Evolutionary conservation across 306 rosid genomes (phyloP), one percentile per base, ranked within the genome.

Genomic region (Vigna mungo): DNA sequence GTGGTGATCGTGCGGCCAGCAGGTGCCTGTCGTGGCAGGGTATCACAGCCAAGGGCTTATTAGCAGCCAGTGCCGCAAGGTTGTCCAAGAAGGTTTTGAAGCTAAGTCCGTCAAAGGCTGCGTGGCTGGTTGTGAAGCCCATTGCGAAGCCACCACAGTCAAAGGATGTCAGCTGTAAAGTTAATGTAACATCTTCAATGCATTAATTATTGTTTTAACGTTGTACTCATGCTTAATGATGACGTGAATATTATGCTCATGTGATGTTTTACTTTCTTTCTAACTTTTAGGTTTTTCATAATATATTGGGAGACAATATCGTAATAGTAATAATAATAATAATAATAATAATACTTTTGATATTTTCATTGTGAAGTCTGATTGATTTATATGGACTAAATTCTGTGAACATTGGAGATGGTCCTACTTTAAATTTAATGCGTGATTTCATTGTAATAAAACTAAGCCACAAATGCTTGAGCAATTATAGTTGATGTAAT

Each of bases 1-100:
- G 97, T 0, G 94, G 96, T 4, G 93, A 89, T 63, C 97, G 86
- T 3, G 97, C 94, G 41, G 91, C 91, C 23, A 93, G 59, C 70
- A 89, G 87, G 0, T 71, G 88, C 7, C 96, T 90, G 73, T 90
- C 89, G 7, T 89, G 81, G 72, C 54, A 88, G 1, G 90, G 93
- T 9, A 36, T 78, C 46, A 75, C 77, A 12, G 75, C 68, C 46
- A 93, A 16, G 70, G 84, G 90, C 65, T 81, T 88, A 66, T 88
- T 70, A 51, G 88, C 70, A 47, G 93, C 87, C 9, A 93, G 27
- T 11, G 91, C 85, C 4, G 92, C 97, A 4, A 93, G 86, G 73
- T 89, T 93, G 32, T 86, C 87, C 70, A 89, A 78, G 85, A 93
- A 93, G 37, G 20, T 65, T 76, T 59, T 84, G 87, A 93, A 80